These are phyloP conservation scores for Dianthus caryophyllus DNA, from an alignment of 148 eudicot genomes.

Conservation along the genomic window DNA sequence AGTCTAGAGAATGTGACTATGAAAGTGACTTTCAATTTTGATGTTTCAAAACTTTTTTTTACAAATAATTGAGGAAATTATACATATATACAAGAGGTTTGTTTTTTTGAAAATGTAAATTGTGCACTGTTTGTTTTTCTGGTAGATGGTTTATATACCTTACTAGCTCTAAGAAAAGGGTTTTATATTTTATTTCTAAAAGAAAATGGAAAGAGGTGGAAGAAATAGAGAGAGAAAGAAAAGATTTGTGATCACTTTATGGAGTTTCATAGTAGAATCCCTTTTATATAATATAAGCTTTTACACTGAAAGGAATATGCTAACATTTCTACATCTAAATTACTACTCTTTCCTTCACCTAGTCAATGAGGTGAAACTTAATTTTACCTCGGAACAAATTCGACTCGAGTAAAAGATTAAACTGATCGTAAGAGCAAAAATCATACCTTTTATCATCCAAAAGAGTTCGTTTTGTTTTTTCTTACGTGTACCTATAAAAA, in stretches of 20 bases:
- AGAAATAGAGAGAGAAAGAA: constrained; percentile 20
- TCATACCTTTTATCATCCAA: too few relatives aligned
- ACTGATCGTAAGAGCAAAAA: too few relatives aligned
- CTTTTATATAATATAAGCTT: constrained; percentile 24
- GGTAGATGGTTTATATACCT: constrained; percentile 48
- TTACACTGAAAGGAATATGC: constrained; percentile 17
- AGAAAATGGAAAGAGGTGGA: constrained; percentile 6
- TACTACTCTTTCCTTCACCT: not conserved
- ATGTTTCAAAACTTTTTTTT: constrained; percentile 1
- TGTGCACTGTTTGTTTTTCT: constrained; percentile 29
- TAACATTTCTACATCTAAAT: not conserved
- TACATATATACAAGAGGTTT: constrained; percentile 1
- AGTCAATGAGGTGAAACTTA: not conserved
- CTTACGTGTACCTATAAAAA: too few relatives aligned
- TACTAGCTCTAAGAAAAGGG: constrained; percentile 26
- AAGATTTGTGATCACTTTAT: constrained; percentile 23
- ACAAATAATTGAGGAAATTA: constrained; percentile 11
- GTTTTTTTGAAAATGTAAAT: constrained; percentile 1
- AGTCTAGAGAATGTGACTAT: constrained; percentile 8
- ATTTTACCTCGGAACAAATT: not conserved
- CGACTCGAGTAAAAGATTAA: not conserved
- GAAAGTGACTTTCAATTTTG: constrained; percentile 2
- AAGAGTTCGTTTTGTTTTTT: too few relatives aligned
- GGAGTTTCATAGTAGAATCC: constrained; percentile 23
- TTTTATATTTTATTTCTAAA: not conserved